phyloP scores from a whole-genome alignment of 768 basidiomycete species.

The Gymnopilus junonius region DNA sequence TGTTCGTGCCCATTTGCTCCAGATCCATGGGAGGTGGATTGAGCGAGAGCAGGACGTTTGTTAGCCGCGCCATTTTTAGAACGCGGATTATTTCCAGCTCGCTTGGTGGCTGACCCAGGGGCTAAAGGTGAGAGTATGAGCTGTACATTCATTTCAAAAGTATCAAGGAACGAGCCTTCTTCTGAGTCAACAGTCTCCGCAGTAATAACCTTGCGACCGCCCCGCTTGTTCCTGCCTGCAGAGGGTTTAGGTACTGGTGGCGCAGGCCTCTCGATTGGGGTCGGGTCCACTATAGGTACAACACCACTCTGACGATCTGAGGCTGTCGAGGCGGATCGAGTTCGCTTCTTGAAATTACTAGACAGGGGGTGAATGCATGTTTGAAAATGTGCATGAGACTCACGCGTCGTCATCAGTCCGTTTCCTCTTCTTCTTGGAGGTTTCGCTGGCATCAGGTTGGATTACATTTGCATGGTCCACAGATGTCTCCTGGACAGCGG shows the following conservation, averaged over 20 bases:
- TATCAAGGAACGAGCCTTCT: constrained; percentile 51
- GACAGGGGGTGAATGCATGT: constrained; percentile 7
- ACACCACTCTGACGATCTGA: constrained; percentile 59
- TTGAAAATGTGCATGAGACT: constrained; percentile 26
- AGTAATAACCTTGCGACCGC: constrained; percentile 43
- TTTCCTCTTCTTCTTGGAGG: constrained; percentile 76
- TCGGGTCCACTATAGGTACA: constrained; percentile 48
- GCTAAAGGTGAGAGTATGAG: constrained; percentile 14
- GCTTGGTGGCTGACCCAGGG: constrained; percentile 33
- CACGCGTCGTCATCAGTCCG: constrained; percentile 75
- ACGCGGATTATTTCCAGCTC: constrained; percentile 39
- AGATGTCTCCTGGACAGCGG: constrained; percentile 50
- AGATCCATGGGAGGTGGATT: constrained; percentile 31
- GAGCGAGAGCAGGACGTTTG: constrained; percentile 42
- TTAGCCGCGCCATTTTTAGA: constrained; percentile 44
- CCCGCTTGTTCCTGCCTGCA: constrained; percentile 45
- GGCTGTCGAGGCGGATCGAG: constrained; percentile 72
- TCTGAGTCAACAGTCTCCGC: constrained; percentile 56
- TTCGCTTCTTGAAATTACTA: constrained; percentile 69
- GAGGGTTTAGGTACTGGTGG: constrained; percentile 29
- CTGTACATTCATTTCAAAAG: neutral
- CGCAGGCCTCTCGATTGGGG: constrained; percentile 30
- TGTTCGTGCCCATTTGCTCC: constrained; percentile 43
- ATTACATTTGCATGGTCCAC: constrained; percentile 38
- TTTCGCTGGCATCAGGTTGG: constrained; percentile 53